Base-by-base conservation (phyloP, 1,139 yeast species). In the Saccharomyces hybrid region DNA sequence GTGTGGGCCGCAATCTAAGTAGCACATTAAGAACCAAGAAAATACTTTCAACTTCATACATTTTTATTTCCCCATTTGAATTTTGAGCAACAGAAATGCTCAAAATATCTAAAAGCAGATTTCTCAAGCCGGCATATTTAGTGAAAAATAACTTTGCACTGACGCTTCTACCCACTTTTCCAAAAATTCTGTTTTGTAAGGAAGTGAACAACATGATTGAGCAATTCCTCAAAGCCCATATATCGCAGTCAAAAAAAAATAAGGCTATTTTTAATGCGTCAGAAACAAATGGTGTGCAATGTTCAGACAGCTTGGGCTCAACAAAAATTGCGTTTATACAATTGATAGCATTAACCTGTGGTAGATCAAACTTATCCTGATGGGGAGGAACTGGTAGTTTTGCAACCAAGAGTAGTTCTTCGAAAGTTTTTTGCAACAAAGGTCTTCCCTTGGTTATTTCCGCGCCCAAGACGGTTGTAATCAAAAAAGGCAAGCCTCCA, bases 331-430 rank as follows among this genome's bases (percentile, higher is more conserved):
- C 84, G 59, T 81, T 82, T 56, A 93, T 80, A 65, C 96, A 86
- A 66, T 93, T 93, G 67, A 88, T 83, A 0, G 97, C 97, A 70
- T 91, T 96, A 0, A 91, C 97, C 67, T 91, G 98, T 0, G 98
- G 93, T 27, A 88, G 74, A 63, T 88, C 96, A 59, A 81, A 75
- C 56, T 78, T 81, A 58, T 83, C 83, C 13, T 76, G 79, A 27
- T 73, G 71, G 14, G 73, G 74, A 4, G 69, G 66, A n/a, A 78
- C 75, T 1, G 86, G 82, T 5, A 69, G 55, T 5, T 69, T 61
- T 1, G 93, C 88, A 46, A 88, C 78, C 4, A 66, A 67, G 31
- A 82, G 59, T 20, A 91, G 72, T 44, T 72, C 67, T 0, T 73
- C 71, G 61, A 88, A 80, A 0, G 95, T 80, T 5, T 67, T 57